Percentiles rank a stretch among this genome's conserved stretches.
Conservation (phyloP, 352 stramenopile genomes). For the Phytophthora quininea region DNA sequence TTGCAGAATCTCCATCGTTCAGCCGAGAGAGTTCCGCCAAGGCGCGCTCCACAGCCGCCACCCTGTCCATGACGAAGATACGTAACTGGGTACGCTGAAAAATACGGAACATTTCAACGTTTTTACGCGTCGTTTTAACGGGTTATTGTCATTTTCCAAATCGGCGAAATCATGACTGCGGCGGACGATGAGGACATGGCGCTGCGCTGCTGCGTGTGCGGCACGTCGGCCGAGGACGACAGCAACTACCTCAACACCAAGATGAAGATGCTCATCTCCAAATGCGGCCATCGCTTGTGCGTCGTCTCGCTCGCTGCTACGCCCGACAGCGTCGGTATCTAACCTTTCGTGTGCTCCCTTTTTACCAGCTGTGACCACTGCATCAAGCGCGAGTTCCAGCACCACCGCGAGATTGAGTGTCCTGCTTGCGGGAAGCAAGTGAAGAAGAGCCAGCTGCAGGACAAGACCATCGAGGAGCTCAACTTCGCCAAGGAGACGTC, state of each 20-base stretch:
- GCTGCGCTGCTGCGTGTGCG: conserved; percentile 89
- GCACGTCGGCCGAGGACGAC: conserved; percentile 85
- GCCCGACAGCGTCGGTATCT: not conserved
- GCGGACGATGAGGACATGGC: conserved; percentile 71
- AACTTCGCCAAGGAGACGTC: conserved; percentile 89
- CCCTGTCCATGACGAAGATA: conserved; percentile 5
- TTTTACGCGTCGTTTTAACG: not conserved
- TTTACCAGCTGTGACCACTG: conserved; percentile 77
- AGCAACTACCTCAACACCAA: conserved; percentile 91
- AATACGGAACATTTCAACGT: not conserved
- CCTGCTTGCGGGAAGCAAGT: conserved; percentile 80
- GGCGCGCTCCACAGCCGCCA: conserved; percentile 43
- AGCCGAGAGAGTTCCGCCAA: conserved; percentile 50
- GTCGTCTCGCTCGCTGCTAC: conserved; percentile 29
- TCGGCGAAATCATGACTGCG: conserved; percentile 28
- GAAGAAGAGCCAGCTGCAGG: conserved; percentile 90
- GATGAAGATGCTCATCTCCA: conserved; percentile 93
- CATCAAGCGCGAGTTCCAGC: conserved; percentile 89
- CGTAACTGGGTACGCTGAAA: not conserved
- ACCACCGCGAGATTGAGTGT: conserved; percentile 87
- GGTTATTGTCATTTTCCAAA: not conserved
- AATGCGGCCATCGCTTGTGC: conserved; percentile 90
- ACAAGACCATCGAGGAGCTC: conserved; percentile 90
- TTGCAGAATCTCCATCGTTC: conserved; percentile 9
- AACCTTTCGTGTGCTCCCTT: conserved; percentile 4